phyloP scores from a whole-genome alignment of 371 early-diverging fungal genomes.

The Circinella umbellata region DNA sequence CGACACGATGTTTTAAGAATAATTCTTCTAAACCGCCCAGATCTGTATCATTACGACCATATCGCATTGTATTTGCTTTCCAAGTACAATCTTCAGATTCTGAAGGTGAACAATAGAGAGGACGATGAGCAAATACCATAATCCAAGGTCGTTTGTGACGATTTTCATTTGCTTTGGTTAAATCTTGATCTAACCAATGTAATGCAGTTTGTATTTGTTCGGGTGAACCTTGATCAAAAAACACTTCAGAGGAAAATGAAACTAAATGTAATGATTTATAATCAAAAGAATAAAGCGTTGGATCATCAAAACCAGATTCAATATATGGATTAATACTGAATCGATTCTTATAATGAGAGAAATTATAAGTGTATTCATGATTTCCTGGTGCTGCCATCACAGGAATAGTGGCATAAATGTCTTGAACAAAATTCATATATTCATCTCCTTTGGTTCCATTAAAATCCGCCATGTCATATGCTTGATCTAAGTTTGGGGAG shows the following conservation, averaged over 20 bases:
- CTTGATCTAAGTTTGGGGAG: slow-evolving; percentile 14
- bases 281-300: slow-evolving; percentile 27
- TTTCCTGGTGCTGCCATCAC: slow-evolving; percentile 29
- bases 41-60: slow-evolving; percentile 7
- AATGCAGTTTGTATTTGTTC: slow-evolving; percentile 29
- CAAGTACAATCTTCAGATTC: slow-evolving; percentile 12
- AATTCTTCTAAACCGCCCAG: slow-evolving; percentile 20
- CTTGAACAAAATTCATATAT: slow-evolving; percentile 36
- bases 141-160: slow-evolving; percentile 28
- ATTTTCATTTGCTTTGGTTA: slow-evolving; percentile 21
- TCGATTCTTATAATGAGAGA: slow-evolving; percentile 31
- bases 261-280: slow-evolving; percentile 30
- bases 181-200: slow-evolving; percentile 38
- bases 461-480: slow-evolving; percentile 34
- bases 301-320: slow-evolving; percentile 25
- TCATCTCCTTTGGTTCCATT: slow-evolving; percentile 32
- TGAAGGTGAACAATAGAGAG: slow-evolving; percentile 26
- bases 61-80: slow-evolving; percentile 20
- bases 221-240: slow-evolving; percentile 20
- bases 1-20: slow-evolving; percentile 22
- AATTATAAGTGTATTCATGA: slow-evolving; percentile 32
- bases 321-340: slow-evolving; percentile 25
- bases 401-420: slow-evolving; percentile 27
- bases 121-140: slow-evolving; percentile 33
- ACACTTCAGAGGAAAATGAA: slow-evolving; percentile 26